Percentiles rank a stretch among this genome's conserved stretches.
Conservation (phyloP, 495 filamentous ascomycete species). For the Thozetella sp. region DNA sequence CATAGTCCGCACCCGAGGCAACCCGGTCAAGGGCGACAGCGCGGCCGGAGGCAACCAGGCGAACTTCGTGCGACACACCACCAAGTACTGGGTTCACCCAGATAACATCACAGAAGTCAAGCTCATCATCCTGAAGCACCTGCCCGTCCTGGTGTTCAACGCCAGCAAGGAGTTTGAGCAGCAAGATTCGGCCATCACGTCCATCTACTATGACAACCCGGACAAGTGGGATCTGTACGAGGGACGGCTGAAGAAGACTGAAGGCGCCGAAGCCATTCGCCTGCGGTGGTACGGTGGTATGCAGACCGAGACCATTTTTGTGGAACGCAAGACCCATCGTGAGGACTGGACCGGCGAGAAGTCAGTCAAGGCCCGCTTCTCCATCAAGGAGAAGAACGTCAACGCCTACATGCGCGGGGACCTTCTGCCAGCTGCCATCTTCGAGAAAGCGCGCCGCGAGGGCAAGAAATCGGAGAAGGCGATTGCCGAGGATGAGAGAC, state of each 20-base stretch:
- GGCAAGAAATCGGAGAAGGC: slow-evolving; percentile 89
- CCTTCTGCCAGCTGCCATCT: slow-evolving; percentile 78
- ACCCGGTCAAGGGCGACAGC: slow-evolving; percentile 89
- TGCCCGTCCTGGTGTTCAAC: slow-evolving; percentile 97
- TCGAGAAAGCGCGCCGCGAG: slow-evolving; percentile 93
- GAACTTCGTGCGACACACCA: slow-evolving; percentile 96
- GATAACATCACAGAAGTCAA: slow-evolving; percentile 99
- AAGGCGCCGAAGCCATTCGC: slow-evolving; percentile 95
- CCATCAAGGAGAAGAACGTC: slow-evolving; percentile 94
- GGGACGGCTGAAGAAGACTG: slow-evolving; percentile 93
- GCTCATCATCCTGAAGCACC: slow-evolving; percentile 94
- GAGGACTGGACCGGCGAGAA: slow-evolving; percentile 99
- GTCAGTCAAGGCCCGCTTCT: slow-evolving; percentile 95
- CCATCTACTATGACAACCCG: slow-evolving; percentile 96
- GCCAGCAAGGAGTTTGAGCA: slow-evolving; percentile 92
- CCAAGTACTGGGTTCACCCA: slow-evolving; percentile 99
- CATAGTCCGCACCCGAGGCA: slow-evolving; percentile 86
- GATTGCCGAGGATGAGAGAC: slow-evolving; percentile 85
- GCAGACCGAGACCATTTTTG: slow-evolving; percentile 91
- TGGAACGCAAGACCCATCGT: slow-evolving; percentile 96
- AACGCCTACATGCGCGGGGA: slow-evolving; percentile 85
- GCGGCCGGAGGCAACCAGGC: slow-evolving; percentile 90
- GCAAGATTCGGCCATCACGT: slow-evolving; percentile 91
- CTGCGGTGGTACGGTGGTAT: slow-evolving; percentile 98
- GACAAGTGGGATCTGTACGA: slow-evolving; percentile 93